phyloP scores from a whole-genome alignment of 371 early-diverging fungal species.

The Lichtheimia hyalospora region DNA sequence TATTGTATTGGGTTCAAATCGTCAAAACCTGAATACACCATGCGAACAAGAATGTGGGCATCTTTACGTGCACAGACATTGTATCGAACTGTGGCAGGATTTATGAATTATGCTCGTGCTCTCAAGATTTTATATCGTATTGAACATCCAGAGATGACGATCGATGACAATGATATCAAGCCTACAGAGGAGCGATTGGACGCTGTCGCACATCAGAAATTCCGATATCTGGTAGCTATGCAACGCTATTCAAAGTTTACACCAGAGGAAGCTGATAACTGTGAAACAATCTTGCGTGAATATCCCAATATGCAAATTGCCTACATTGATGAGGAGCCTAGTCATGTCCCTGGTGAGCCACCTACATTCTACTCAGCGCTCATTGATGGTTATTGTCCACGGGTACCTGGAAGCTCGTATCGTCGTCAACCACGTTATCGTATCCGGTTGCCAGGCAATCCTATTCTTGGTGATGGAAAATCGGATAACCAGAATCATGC shows the following conservation, averaged over 20 bases:
- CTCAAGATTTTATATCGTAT: slow-evolving; percentile 80
- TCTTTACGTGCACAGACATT: slow-evolving; percentile 87
- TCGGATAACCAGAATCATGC: slow-evolving; percentile 92
- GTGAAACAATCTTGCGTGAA: slow-evolving; percentile 74
- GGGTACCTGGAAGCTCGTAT: slow-evolving; percentile 51
- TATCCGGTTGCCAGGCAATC: slow-evolving; percentile 84
- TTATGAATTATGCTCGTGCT: slow-evolving; percentile 89
- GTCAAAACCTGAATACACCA: slow-evolving; percentile 80
- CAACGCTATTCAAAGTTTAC: slow-evolving; percentile 82
- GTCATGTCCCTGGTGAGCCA: slow-evolving; percentile 45
- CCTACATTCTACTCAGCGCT: slow-evolving; percentile 71
- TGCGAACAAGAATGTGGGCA: slow-evolving; percentile 89
- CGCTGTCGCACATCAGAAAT: slow-evolving; percentile 73
- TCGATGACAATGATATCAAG: slow-evolving; percentile 53
- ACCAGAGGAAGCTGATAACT: slow-evolving; percentile 77
- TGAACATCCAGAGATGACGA: slow-evolving; percentile 78
- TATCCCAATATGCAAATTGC: slow-evolving; percentile 84
- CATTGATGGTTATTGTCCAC: slow-evolving; percentile 77
- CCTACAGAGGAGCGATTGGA: slow-evolving; percentile 61
- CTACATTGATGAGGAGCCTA: slow-evolving; percentile 73
- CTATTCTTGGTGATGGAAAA: slow-evolving; percentile 91
- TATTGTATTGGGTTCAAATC: slow-evolving; percentile 86
- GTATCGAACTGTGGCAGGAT: slow-evolving; percentile 87
- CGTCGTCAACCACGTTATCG: slow-evolving; percentile 74
- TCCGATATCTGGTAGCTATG: slow-evolving; percentile 88